phyloP scores from a whole-genome alignment of 2,329 filamentous ascomycete species.

The Penicillium sp. region DNA sequence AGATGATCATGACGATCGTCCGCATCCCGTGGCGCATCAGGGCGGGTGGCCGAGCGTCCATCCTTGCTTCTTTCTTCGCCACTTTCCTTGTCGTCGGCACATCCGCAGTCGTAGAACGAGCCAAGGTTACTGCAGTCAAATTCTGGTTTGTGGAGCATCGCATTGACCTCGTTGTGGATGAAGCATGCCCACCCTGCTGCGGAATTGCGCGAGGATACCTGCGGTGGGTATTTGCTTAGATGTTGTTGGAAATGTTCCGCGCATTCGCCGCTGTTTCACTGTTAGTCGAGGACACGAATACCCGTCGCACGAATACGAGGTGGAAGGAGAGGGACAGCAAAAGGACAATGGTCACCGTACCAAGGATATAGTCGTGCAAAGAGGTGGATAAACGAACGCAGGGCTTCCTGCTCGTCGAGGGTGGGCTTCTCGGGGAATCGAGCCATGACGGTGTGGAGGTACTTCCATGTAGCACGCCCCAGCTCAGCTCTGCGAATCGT shows the following conservation, averaged over 20 bases:
- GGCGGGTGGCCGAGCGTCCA: constrained; percentile 6
- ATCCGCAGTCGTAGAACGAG: constrained; percentile 63
- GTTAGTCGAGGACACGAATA: constrained; percentile 14
- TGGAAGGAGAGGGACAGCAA: background rate
- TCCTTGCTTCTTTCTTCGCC: constrained; percentile 10
- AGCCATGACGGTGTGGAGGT: constrained; percentile 62
- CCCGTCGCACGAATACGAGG: background rate
- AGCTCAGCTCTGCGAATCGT: constrained; percentile 51
- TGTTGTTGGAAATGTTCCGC: constrained; percentile 59
- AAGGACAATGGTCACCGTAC: constrained; percentile 29
- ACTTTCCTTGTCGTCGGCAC: constrained; percentile 50
- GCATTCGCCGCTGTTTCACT: constrained; percentile 54
- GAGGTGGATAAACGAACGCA: constrained; percentile 58
- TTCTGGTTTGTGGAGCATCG: constrained; percentile 54
- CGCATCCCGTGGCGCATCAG: constrained; percentile 4
- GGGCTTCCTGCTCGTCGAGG: constrained; percentile 54
- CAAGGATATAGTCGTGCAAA: constrained; percentile 63
- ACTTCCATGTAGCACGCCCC: constrained; percentile 61
- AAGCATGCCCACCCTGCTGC: constrained; percentile 64
- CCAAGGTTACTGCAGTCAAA: constrained; percentile 63
- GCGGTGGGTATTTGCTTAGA: constrained; percentile 58
- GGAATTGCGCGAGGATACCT: constrained; percentile 56
- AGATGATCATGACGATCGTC: constrained; percentile 15
- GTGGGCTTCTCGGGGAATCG: constrained; percentile 60
- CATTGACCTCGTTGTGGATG: constrained; percentile 63